A percentile compares a stretch with the other conserved stretches of the same genome.
phyloP scores from a whole-genome alignment of 1,139 yeast species.

The Candida neerlandica region DNA sequence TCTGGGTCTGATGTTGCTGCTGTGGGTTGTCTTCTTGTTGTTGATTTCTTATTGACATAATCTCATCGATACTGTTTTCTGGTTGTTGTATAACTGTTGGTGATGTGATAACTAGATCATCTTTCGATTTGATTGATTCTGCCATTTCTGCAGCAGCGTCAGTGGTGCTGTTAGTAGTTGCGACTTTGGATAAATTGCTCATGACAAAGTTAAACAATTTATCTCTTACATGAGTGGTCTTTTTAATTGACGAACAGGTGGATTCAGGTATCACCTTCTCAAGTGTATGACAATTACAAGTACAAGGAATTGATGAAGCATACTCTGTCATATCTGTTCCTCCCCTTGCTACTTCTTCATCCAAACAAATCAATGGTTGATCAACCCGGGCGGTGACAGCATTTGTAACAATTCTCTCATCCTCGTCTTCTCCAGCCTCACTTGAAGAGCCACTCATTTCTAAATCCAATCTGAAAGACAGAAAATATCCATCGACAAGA shows the following conservation, averaged over 20 bases:
- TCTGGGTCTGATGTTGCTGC: not conserved
- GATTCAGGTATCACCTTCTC: conserved; percentile 3
- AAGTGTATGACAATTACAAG: conserved; percentile 11
- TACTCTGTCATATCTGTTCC: conserved; percentile 2
- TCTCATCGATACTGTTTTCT: conserved; percentile 5
- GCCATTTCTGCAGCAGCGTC: conserved; percentile 1
- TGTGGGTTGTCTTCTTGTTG: not conserved
- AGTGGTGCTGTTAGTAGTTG: conserved; percentile 5
- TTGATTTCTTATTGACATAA: conserved; percentile 1
- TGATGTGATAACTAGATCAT: conserved; percentile 5
- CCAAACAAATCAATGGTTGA: conserved; percentile 1
- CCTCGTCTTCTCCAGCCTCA: not conserved
- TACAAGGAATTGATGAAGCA: conserved; percentile 7
- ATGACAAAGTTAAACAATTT: conserved; percentile 13
- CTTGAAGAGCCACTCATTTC: conserved; percentile 1
- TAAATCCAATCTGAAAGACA: conserved; percentile 9
- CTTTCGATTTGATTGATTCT: not conserved
- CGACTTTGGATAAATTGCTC: conserved; percentile 8
- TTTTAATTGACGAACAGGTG: conserved; percentile 1
- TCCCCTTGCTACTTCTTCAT: not conserved
- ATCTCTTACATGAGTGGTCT: conserved; percentile 9
- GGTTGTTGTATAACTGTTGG: conserved; percentile 2
- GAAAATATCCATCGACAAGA: conserved; percentile 9
- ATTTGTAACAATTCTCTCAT: not conserved
- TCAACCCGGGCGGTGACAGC: not conserved